Base-by-base conservation (phyloP, 805 yeast genomes). In the Pichia occidentalis region DNA sequence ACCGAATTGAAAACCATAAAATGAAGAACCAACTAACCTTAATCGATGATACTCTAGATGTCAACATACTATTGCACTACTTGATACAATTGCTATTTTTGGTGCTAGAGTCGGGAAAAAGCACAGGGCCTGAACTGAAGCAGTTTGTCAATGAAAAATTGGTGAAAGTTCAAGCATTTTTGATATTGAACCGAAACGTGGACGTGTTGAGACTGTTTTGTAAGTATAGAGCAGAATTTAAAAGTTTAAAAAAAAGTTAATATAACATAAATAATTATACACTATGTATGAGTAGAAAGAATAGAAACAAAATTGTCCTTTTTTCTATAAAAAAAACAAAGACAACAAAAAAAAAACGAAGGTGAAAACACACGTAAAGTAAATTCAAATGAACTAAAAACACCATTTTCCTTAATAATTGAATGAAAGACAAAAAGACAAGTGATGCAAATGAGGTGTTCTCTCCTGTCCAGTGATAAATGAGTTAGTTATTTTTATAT, bases 161-260 rank as follows among this genome's bases (percentile, higher is more conserved):
- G 13, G 37, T 37, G 11, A 31, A 39, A 22, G 21, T 54, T 10
- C 36, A 51, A 8, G 43, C 57, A 2, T 48, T 47, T 29, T 41
- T 55, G 24, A 43, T 56, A 4, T 12, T 51, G 10, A 46, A 43
- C 18, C 43, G 39, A 14, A 47, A 54, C 34, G 13, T 27, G 3
- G 47, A 49, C 7, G 26, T 48, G 13, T 25, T 54, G 4, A 33
- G 36, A 17, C 23, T 38, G 7, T 48, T 46, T 24, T 22, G 35
- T 20, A 25, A 25, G 14, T 40, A 41, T 18, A 10, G 23, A 27
- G 14, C 16, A 25, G 8, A 32, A 37, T 30, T 26, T 13, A n/a
- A 25, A 33, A 16, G 12, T 20, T 14, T 31, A 14, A 22, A 24
- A 21, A 19, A 17, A 27, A 21, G 23, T 25, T 25, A 22, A 27